phyloP scores from a whole-genome alignment of 345 rosid genomes.

The Eucalyptus pumila region DNA sequence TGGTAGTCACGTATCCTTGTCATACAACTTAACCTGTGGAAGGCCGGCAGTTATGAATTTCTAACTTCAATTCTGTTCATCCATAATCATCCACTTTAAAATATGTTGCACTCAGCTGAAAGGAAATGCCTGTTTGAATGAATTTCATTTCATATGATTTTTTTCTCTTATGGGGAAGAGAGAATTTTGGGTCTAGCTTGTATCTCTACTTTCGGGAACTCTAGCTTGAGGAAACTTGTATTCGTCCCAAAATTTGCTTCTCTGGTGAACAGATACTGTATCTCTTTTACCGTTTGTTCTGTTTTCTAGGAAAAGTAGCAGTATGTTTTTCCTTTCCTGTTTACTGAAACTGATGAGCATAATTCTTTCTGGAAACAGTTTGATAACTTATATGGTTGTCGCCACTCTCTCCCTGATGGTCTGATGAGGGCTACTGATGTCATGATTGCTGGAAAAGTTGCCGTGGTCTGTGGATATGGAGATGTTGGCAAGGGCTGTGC shows the following conservation, averaged over 20 bases:
- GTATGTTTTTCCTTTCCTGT: not conserved
- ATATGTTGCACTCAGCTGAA: not conserved
- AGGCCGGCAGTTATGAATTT: not conserved
- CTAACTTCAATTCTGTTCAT: not conserved
- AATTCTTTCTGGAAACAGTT: slow-evolving; percentile 27
- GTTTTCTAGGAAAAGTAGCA: not conserved
- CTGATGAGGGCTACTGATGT: slow-evolving; percentile 97
- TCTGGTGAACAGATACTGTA: not conserved
- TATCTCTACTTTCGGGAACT: not conserved
- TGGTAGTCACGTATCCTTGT: not conserved
- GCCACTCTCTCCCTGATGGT: slow-evolving; percentile 93
- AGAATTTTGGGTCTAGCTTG: not conserved
- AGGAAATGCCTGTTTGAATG: not conserved
- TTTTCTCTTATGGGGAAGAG: not conserved
- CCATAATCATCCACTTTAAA: not conserved
- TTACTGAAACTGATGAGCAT: not conserved
- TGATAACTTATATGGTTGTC: slow-evolving; percentile 86
- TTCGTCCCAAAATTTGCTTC: not conserved
- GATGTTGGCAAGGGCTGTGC: slow-evolving; percentile 98
- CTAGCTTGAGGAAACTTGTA: not conserved
- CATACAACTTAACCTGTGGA: not conserved
- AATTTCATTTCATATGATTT: not conserved
- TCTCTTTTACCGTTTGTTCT: not conserved
- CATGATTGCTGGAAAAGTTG: slow-evolving; percentile 96
- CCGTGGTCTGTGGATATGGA: slow-evolving; percentile 73